Conservation (phyloP, 441 rosid species). For the Hypseocharis bilobata region DNA sequence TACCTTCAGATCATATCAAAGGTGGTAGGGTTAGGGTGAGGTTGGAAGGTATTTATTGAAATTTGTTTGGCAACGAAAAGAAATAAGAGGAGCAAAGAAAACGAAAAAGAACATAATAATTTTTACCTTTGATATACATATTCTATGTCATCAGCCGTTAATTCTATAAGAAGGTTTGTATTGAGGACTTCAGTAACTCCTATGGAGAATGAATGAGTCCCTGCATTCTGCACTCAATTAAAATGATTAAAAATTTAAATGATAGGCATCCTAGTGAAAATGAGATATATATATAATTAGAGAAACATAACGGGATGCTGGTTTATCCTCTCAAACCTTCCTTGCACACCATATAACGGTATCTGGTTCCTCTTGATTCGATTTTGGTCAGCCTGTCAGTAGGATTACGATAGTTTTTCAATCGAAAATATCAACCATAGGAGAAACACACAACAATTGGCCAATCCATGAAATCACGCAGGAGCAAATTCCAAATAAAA, state of each 20-base stretch:
- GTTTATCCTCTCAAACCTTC: slow-evolving; percentile 87
- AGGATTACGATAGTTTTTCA: slow-evolving; percentile 11
- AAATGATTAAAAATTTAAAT: slow-evolving; percentile 2
- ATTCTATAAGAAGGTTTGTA: slow-evolving; percentile 71
- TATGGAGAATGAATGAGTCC: slow-evolving; percentile 76
- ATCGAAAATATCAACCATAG: slow-evolving; percentile 6
- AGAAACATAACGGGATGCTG: slow-evolving; percentile 74
- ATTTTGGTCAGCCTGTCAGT: slow-evolving; percentile 80
- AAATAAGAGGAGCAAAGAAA: neutral
- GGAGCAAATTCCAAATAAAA: too few relatives aligned
- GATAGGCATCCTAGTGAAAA: slow-evolving; percentile 2
- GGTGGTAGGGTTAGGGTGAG: neutral
- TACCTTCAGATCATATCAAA: neutral
- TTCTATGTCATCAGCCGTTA: slow-evolving; percentile 88
- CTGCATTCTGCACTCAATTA: slow-evolving; percentile 51
- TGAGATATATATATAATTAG: slow-evolving; percentile 12
- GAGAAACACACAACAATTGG: neutral
- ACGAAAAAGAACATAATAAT: neutral
- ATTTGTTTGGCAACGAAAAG: neutral
- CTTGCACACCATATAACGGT: slow-evolving; percentile 70
- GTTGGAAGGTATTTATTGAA: neutral
- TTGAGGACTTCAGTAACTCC: slow-evolving; percentile 85
- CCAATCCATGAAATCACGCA: too few relatives aligned
- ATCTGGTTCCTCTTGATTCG: slow-evolving; percentile 53
- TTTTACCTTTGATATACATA: slow-evolving; percentile 76